Evolutionary conservation across 2,329 filamentous ascomycete species (phyloP), one percentile per base, ranked within the genome.

Genomic region (Cyclaneusma minus): DNA sequence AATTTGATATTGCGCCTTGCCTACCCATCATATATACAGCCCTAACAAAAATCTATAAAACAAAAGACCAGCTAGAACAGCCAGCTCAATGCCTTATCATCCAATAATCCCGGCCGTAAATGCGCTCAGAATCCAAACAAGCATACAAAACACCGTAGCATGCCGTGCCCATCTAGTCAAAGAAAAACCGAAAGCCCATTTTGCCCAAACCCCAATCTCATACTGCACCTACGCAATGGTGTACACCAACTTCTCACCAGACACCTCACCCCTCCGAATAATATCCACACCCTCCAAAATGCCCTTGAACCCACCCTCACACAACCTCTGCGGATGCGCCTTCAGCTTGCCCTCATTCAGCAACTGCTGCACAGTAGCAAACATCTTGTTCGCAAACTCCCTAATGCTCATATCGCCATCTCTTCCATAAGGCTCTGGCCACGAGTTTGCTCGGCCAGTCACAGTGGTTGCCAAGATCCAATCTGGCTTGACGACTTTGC

Each of bases 271-370:
- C 17, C 36, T 24, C 21, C 30, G 37, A 39, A 47, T 31, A 6
- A 31, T 30, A 8, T 43, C 21, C 36, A 47, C 32, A 5, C 43
- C 44, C 20, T 33, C 31, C 20, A 45, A 20, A 9, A 43, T 30
- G 6, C 42, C 44, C 21, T 45, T 40, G 7, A 47, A 31, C 2
- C 43, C 41, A 2, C 43, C 41, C 21, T 35, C 41, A 28, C 41
- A 43, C 24, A 43, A 35, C 3, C 43, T 29, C 12, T 19, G 14
- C 6, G 35, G 29, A 17, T 56, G 49, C 1, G 49, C 40, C 37
- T 47, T 52, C 7, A 61, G 20, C 35, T 45, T 47, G 2, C 52
- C 51, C 17, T 45, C 33, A n/a, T 29, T 46, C 11, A 61, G 31
- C 24, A 60, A 32, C 2, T 34, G 21, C 19, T 37, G 34, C 1